phyloP scores from a whole-genome alignment of 2,329 filamentous ascomycete genomes.

The Sphaerulina vaccinii region DNA sequence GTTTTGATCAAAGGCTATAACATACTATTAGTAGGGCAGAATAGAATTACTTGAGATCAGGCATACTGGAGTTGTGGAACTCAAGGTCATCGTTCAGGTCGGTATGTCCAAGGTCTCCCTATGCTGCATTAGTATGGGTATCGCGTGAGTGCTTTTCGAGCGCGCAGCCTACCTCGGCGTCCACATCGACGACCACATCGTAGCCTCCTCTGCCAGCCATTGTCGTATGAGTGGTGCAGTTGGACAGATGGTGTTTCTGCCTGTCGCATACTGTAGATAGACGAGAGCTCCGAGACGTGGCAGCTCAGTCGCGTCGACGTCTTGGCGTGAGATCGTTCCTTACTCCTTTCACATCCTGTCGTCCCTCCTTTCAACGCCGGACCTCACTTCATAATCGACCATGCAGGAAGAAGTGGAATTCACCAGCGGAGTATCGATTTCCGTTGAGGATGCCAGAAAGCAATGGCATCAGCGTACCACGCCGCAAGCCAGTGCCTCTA shows the following conservation, averaged over 20 bases:
- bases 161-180: conserved; percentile 78
- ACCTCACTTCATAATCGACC: too few species aligned
- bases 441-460: too few species aligned
- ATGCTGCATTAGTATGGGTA: conserved; percentile 26
- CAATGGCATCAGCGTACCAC: neutral
- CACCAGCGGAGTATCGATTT: too few species aligned
- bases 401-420: too few species aligned
- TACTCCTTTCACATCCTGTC: too few species aligned
- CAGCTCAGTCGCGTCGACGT: too few species aligned
- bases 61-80: conserved; percentile 86
- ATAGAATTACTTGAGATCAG: neutral
- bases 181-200: conserved; percentile 96
- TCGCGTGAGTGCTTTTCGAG: too few species aligned
- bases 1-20: conserved; percentile 31
- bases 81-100: conserved; percentile 98
- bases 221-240: neutral
- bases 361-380: too few species aligned
- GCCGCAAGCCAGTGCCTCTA: conserved; percentile 4
- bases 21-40: conserved; percentile 5
- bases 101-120: conserved; percentile 97
- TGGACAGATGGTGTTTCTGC: neutral
- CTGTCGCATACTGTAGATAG: neutral
- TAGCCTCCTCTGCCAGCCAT: conserved; percentile 70
- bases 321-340: too few species aligned
- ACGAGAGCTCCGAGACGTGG: neutral